Base-by-base conservation (phyloP, 176 grass and related monocot genomes). In the Typha latifolia region DNA sequence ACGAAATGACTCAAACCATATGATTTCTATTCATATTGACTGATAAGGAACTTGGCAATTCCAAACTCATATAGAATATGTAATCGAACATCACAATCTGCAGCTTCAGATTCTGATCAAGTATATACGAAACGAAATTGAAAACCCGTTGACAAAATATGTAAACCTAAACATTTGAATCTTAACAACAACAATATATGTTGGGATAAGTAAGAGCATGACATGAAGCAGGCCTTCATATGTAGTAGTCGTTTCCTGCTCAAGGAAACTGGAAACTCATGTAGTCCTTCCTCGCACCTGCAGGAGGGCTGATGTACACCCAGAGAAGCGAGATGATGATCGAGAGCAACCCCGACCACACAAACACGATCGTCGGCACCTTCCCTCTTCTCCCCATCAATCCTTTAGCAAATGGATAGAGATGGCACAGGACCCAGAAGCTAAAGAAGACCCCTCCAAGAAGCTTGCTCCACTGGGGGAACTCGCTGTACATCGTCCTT, bases 401-500 rank as follows among this genome's bases (percentile, higher is more conserved):
- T 0, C 93, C 93, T 80, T 97, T 92, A 12, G 93, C 93, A n/a
- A 97, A 97, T 0, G 93, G 88, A 62, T 97, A 97, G 66, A 92
- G 78, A 80, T 96, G 93, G 75, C 88, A 96, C 16, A 96, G 78
- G 50, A 96, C 93, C 92, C 93, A 97, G 75, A 89, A 90, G 64
- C 93, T 91, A 78, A 97, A 97, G 93, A 97, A 97, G 5, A 85
- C 78, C 12, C 93, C 88, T 34, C 94, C 94, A 4, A 90, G 59
- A 49, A 99, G 85, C 78, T 93, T 89, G 76, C 89, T 99, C 94
- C 94, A 99, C 62, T 88, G 86, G 13, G 89, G 94, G 61, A 82
- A 92, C 78, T 86, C 68, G 76, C 89, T 90, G 88, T 99, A 99
- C 14, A 92, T 75, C 3, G 94, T 92, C 81, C 89, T 64, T 37